Base-by-base conservation (phyloP, 441 rosid species). In the Corymbia citriodora region DNA sequence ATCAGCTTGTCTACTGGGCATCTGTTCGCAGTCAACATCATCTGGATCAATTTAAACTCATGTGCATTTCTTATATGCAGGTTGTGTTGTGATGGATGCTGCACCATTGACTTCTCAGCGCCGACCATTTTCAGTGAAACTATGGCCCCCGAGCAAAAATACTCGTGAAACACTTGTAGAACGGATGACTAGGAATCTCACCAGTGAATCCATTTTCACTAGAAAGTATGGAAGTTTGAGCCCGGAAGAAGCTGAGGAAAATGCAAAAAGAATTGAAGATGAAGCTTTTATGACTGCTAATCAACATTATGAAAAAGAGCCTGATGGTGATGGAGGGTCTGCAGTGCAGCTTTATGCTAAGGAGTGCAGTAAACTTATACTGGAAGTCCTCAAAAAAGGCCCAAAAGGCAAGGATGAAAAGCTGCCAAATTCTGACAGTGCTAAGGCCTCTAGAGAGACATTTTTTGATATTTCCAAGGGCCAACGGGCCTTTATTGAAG, bases 241-340 rank as follows among this genome's bases (percentile, higher is more conserved):
- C 82, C 91, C 8, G 50, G 91, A 88, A 40, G 91, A 90, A 81
- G 91, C 91, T 55, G 88, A 52, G 86, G 90, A 90, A 72, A 74
- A 68, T 82, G 90, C 91, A 25, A 87, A 90, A 54, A 79, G 82
- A 15, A 90, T 90, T 50, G 91, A 90, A 85, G 90, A 90, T 63
- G 91, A 90, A 61, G 91, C 91, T 53, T 90, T 90, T 72, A 31
- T 50, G 0, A 61, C 88, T 55, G 91, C 91, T 59, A 90, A 86
- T 90, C 89, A 90, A 57, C 91, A 90, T 68, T 88, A 90, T 82
- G 91, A 88, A 61, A 90, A 81, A 72, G 91, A 90, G 83, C 91
- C 91, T 25, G 91, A 90, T 82, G 91, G 91, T 54, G 91, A 90
- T 82, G 91, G 91, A 54, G 91, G 91, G 27, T 90, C 91, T 82